Base-by-base conservation (phyloP, 257 asterid genomes). In the Nicotiana otophora region DNA sequence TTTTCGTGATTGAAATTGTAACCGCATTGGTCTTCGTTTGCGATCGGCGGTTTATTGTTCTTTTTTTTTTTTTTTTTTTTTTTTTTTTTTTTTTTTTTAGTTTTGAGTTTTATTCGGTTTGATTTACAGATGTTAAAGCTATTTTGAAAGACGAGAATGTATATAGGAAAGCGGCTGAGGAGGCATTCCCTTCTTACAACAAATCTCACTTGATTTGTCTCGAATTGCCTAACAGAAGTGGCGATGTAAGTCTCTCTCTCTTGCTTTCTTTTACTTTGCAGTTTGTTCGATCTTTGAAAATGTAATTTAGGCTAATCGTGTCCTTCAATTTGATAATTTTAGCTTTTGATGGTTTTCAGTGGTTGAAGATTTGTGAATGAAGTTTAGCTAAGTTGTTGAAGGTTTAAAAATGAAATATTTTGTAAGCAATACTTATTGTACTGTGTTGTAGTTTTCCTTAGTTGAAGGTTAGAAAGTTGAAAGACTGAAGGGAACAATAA, bases 191-290 rank as follows among this genome's bases (percentile, higher is more conserved):
- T 17, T 76, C 88, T 31, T 93, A 94, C 91, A 96, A 96, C 84
- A 96, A 96, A 90, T 85, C 96, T 20, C 99, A 94, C 87, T 82
- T 92, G 97, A 88, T 96, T 84, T 94, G 92, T 88, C 90, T 96
- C 77, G 94, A 91, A 14, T 90, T 96, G 28, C 99, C 98, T 23
- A 87, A 94, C 86, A 89, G 96, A 86, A 92, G 97, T 87, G 97
- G 99, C 86, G 98, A 96, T 91, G 99, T 96, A 90, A 89, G 78
- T 79, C 23, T 81, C 62, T 65, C 62, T 33, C 34, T 33, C 36
- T 33, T 81, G 76, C 83, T 57, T 66, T 81, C 81, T n/a, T 28
- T 77, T 55, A 69, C 31, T 16, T n/a, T 77, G 46, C 39, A 42
- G 67, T 26, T 26, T 70, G 81, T 58, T 11, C 16, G 55, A 69